Base-by-base conservation (phyloP, 1,284 basidiomycete species). In the Nidula niveotomentosa region DNA sequence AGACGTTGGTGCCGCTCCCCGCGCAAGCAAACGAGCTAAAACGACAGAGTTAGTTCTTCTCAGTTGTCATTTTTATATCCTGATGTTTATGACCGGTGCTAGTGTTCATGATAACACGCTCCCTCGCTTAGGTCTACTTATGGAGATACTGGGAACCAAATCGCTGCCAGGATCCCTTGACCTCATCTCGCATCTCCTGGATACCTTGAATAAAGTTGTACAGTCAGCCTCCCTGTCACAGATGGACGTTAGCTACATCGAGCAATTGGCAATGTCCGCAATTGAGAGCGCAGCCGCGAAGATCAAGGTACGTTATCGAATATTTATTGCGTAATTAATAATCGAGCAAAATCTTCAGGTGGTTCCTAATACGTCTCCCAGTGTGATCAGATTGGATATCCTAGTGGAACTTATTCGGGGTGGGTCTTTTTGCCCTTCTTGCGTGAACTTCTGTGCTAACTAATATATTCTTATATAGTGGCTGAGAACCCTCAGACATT, bases 401-500 rank as follows among this genome's bases (percentile, higher is more conserved):
- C 79, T 96, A 30, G 88, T 96, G 34, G 93, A 96, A 60, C 78
- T 96, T 36, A 90, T 96, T 65, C 79, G 94, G 66, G 82, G 91
- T 93, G 63, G 48, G 81, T 67, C 8, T 8, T 44, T 52, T 30
- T 30, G 30, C 30, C 5, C 30, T 30, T 6, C 4, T 6, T 30
- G 3, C 30, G 30, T 30, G 5, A 30, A 30, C 5, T 4, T 30
- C 30, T 30, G 30, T 30, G 30, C 30, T 6, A 30, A 30, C 30
- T 30, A 30, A 30, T 30, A 18, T 44, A 23, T 17, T 43, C 41
- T 12, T 35, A 49, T 56, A 1, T 44, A 93, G 93, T 87, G 10
- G 91, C 93, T 2, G 84, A 86, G 53, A 98, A 97, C 67, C 95
- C 96, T 1, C 94, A 98, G 67, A 96, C 93, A 0, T 96, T 96